Evolutionary conservation across 768 basidiomycete genomes (phyloP).

Genomic region (Dioszegia hungarica): DNA sequence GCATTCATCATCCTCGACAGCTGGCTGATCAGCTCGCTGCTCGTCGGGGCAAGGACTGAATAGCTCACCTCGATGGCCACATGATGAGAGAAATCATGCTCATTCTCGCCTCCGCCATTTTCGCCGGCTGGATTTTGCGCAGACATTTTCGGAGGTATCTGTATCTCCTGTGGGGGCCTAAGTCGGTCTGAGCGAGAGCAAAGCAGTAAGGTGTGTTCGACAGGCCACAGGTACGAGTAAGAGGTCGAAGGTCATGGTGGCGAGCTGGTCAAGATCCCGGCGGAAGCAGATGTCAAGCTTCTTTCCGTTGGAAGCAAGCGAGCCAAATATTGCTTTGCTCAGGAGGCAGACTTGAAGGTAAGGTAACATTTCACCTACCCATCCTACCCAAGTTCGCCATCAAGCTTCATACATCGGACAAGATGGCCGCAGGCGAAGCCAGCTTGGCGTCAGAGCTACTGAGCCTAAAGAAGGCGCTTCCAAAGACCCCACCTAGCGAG

Average conservation of each 20-base stretch:
- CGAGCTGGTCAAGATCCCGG: not conserved
- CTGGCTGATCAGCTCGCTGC: constrained; percentile 42
- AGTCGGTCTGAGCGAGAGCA: too few relatives aligned
- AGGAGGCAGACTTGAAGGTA: too few relatives aligned
- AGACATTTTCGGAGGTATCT: constrained; percentile 15
- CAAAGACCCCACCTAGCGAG: not conserved
- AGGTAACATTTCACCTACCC: too few relatives aligned
- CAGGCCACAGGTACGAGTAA: too few relatives aligned
- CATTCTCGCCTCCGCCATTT: constrained; percentile 1
- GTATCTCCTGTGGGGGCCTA: too few relatives aligned
- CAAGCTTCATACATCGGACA: not conserved
- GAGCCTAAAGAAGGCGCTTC: constrained; percentile 3
- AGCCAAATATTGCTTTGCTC: too few relatives aligned
- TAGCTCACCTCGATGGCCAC: constrained; percentile 45
- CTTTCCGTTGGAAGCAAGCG: constrained; percentile 3
- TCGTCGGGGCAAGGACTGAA: not conserved
- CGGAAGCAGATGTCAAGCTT: not conserved
- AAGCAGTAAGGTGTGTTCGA: too few relatives aligned
- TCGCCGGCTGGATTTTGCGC: constrained; percentile 13
- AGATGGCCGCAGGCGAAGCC: not conserved
- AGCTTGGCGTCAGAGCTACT: not conserved
- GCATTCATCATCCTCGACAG: constrained; percentile 74
- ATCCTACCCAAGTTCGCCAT: too few relatives aligned
- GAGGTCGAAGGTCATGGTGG: too few relatives aligned
- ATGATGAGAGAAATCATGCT: constrained; percentile 45